These are phyloP conservation scores for Alloascoidea africana DNA, from an alignment of 805 yeast species.

Conservation along the genomic window DNA sequence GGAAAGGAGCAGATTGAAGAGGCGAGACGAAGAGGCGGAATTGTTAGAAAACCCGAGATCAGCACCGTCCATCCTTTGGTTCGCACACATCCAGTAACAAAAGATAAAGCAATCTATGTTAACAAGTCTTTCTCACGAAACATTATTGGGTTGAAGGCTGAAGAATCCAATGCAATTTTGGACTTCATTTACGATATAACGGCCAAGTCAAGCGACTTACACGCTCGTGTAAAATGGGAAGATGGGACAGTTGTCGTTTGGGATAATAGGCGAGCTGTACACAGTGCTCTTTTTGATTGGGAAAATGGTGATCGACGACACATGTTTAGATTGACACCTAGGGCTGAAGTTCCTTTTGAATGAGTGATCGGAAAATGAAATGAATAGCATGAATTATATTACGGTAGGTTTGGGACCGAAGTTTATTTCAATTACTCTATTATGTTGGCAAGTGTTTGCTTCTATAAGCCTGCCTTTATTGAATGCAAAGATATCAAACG, in stretches of 20 bases:
- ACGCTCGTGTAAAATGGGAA: slow-evolving; percentile 59
- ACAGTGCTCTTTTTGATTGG: slow-evolving; percentile 62
- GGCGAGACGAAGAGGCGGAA: slow-evolving; percentile 39
- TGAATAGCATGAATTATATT: too few relatives aligned
- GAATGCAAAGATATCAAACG: too few relatives aligned
- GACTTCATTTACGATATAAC: slow-evolving; percentile 37
- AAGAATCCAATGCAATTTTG: slow-evolving; percentile 47
- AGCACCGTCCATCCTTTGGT: slow-evolving; percentile 55
- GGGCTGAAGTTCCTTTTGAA: slow-evolving; percentile 50
- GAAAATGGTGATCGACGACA: slow-evolving; percentile 52
- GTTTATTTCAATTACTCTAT: too few relatives aligned
- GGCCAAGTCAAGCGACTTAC: slow-evolving; percentile 41
- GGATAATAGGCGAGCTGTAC: slow-evolving; percentile 63
- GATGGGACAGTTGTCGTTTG: slow-evolving; percentile 56
- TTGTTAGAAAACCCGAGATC: slow-evolving; percentile 50
- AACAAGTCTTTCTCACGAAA: slow-evolving; percentile 47
- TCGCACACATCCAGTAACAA: slow-evolving; percentile 59
- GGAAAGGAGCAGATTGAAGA: slow-evolving; percentile 46
- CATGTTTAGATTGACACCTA: slow-evolving; percentile 61
- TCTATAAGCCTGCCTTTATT: too few relatives aligned
- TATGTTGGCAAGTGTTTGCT: too few relatives aligned
- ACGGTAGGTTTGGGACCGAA: too few relatives aligned
- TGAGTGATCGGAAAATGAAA: too few relatives aligned
- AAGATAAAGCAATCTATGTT: slow-evolving; percentile 42
- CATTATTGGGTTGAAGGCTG: slow-evolving; percentile 52